phyloP scores from a whole-genome alignment of 257 asterid genomes.

The Capsicum baccatum region DNA sequence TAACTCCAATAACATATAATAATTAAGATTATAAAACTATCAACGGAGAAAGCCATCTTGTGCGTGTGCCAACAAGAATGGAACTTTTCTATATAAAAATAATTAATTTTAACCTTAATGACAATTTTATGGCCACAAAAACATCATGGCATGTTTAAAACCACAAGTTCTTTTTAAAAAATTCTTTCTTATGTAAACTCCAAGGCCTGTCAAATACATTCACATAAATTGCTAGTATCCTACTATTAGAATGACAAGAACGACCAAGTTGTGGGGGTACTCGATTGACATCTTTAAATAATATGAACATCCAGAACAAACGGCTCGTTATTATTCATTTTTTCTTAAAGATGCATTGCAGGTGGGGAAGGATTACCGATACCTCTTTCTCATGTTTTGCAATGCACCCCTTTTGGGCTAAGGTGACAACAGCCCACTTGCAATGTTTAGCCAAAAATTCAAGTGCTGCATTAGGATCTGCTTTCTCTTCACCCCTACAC shows the following conservation, averaged over 20 bases:
- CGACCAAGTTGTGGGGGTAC: not conserved
- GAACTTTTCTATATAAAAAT: not conserved
- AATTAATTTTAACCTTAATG: not conserved
- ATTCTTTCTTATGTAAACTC: not conserved
- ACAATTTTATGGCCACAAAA: not conserved
- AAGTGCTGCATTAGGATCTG: conserved; percentile 72
- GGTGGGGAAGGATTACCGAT: conserved; percentile 1
- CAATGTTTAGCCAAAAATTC: conserved; percentile 77
- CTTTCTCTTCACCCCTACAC: conserved; percentile 63
- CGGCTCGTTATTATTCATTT: not conserved
- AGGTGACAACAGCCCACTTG: conserved; percentile 92
- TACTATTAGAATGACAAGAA: not conserved
- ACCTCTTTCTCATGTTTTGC: conserved; percentile 89
- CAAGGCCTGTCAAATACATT: not conserved
- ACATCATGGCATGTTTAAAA: not conserved
- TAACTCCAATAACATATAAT: not conserved
- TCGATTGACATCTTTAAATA: not conserved
- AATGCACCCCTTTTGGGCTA: conserved; percentile 89
- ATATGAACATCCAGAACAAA: not conserved
- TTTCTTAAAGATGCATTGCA: not conserved
- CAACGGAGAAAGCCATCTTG: not conserved
- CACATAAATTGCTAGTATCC: not conserved
- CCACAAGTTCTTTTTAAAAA: not conserved
- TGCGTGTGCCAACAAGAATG: no score
- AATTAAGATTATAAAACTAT: not conserved